Evolutionary conservation across 176 grass and related monocot species (phyloP), one percentile per base, ranked within the genome.

Genomic region (bread wheat (Triticum aestivum)): DNA sequence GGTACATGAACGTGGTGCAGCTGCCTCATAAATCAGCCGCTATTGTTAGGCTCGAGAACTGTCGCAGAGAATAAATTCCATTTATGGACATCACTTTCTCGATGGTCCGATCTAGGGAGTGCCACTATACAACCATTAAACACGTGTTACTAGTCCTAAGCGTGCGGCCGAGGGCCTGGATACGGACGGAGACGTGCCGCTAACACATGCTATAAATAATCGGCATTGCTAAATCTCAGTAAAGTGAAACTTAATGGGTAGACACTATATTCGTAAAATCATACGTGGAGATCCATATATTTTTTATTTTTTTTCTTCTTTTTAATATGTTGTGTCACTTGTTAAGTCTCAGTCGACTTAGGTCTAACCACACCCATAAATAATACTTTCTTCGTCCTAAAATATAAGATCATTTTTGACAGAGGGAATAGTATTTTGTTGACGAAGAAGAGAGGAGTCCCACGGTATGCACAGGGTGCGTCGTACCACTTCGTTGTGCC

Each of bases 1-100:
- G 38, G 23, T 67, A 47, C 79, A 67, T n/a, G 27, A 66, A 67
- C 63, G 42, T 49, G 62, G 8, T 51, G 26, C 63, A 67, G 41
- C 17, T 51, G 17, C 41, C 26, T 81, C 79, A 49, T 67, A 81
- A 81, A 67, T 11, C 26, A 81, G 79, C 79, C 79, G 63, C 17
- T 33, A 66, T 67, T 81, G 62, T 66, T 81, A 49, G 79, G 79
- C 41, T 45, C 11, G 17, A 18, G 24, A 62, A 65, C 14, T 45
- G 44, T 34, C 32, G 79, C 17, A 4, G 10, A 30, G 41, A 81
- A 81, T 81, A 33, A 81, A 67, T 81, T 33, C 62, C 79, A 81
- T 81, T 68, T 51, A 81, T 49, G 63, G 3, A 34, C 62, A 49
- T 51, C 79, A 20, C 61, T 81, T 81, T 81, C 41, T 68, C 29